Conservation (phyloP, 495 filamentous ascomycete species). For the Astrothelium subdiscretum region DNA sequence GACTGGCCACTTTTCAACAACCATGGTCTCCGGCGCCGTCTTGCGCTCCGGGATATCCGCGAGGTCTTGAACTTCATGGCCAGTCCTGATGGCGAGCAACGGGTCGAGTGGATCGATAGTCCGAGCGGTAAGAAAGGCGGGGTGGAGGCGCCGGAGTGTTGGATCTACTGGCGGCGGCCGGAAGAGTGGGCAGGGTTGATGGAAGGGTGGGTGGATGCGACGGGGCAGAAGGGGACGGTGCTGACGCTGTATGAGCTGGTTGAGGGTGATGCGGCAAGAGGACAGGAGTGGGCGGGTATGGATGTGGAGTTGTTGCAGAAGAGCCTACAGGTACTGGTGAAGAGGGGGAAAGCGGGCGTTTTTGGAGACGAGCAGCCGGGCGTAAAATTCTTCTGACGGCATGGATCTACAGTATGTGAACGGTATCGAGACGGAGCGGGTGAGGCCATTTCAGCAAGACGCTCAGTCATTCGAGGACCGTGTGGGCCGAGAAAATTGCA, state of each 20-base stretch:
- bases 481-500: too few species aligned
- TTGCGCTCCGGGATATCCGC: conserved; percentile 50
- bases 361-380: conserved; percentile 82
- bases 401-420: neutral
- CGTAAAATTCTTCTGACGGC: conserved; percentile 85
- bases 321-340: conserved; percentile 68
- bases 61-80: conserved; percentile 65
- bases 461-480: too few species aligned
- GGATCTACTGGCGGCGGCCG: conserved; percentile 57
- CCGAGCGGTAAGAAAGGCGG: conserved; percentile 13
- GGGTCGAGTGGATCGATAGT: conserved; percentile 54
- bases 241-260: conserved; percentile 67
- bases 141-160: conserved; percentile 35
- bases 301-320: conserved; percentile 67
- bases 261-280: conserved; percentile 44
- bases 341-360: conserved; percentile 81
- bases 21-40: conserved; percentile 36
- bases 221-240: conserved; percentile 61
- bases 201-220: conserved; percentile 50
- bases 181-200: conserved; percentile 62
- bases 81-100: conserved; percentile 45
- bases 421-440: neutral
- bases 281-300: conserved; percentile 37
- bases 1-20: conserved; percentile 51
- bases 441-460: neutral